Evolutionary conservation across 208 protist species (phyloP).

Genomic region (Leishmania lainsoni): DNA sequence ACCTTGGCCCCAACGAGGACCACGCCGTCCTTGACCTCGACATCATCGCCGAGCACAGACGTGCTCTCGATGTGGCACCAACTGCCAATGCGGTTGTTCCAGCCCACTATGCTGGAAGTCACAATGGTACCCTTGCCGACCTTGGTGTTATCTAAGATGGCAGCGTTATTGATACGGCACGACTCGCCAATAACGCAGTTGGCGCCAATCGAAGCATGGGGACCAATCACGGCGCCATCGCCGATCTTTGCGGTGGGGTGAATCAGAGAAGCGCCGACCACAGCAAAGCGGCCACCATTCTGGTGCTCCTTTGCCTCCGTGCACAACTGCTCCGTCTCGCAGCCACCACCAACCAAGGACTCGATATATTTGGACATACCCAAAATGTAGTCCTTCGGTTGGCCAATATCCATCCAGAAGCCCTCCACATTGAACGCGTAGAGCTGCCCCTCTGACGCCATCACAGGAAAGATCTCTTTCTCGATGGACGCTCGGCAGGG

Average conservation of each 20-base stretch:
- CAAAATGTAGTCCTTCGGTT: slow-evolving; percentile 94
- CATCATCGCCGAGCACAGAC: slow-evolving; percentile 96
- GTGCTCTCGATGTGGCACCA: slow-evolving; percentile 94
- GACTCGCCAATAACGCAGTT: slow-evolving; percentile 92
- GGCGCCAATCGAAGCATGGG: slow-evolving; percentile 94
- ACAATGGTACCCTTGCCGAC: slow-evolving; percentile 88
- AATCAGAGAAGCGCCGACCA: slow-evolving; percentile 85
- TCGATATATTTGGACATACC: slow-evolving; percentile 91
- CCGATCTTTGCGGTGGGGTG: slow-evolving; percentile 94
- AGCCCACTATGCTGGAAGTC: slow-evolving; percentile 95
- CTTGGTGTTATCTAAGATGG: slow-evolving; percentile 86
- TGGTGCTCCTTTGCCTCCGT: slow-evolving; percentile 33
- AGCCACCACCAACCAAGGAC: slow-evolving; percentile 43
- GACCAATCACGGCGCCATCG: slow-evolving; percentile 93
- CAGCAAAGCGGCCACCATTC: slow-evolving; percentile 36
- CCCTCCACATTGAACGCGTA: slow-evolving; percentile 95
- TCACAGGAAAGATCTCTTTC: slow-evolving; percentile 96
- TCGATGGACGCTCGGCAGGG: slow-evolving; percentile 95
- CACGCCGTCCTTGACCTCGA: slow-evolving; percentile 91
- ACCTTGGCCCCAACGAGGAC: slow-evolving; percentile 93
- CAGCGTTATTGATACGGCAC: slow-evolving; percentile 83
- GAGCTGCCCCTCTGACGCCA: slow-evolving; percentile 94
- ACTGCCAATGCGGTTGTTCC: slow-evolving; percentile 91
- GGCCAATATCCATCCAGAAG: slow-evolving; percentile 99
- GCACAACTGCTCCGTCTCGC: slow-evolving; percentile 37